Evolutionary conservation across 1,284 basidiomycete genomes (phyloP), one percentile per base, ranked within the genome.

Genomic region (Rhodotorula sp.): DNA sequence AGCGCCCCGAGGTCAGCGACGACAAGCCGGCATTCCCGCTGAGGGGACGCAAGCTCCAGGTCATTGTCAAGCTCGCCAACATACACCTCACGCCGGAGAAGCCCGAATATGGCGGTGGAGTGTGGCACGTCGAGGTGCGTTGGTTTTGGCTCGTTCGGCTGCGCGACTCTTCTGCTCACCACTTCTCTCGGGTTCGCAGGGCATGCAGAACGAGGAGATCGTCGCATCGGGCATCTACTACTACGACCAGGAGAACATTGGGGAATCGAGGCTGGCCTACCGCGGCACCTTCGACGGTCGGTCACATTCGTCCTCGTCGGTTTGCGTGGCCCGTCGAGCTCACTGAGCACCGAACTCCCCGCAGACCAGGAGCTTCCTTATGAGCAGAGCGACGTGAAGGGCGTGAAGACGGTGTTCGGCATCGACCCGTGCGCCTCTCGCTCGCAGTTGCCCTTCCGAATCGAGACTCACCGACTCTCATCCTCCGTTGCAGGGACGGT

Each of bases 141-240:
- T 25, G 21, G 27, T 19, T 21, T 61, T 50, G 27, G 46, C 25
- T 50, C 9, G 46, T n/a, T 21, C 25, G 21, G 2, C 44, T 27
- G 19, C 27, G 12, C 41, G n/a, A 34, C 25, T 46, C 10, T 57
- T 4, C 45, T 14, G 45, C 10, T 59, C 23, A 3, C 23, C 12
- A 56, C 9, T 19, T 8, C 5, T 25, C n/a, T 42, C 9, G n/a
- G 14, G 9, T 12, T 0, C 19, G n/a, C 45, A 41, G 59, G 86
- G 86, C 27, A 87, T 86, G 85, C 78, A 81, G 70, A 87, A 85
- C 72, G 85, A 85, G 74, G 79, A 81, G 62, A 87, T 87, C 58
- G 60, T 61, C 23, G 34, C 60, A 85, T 82, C 2, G 13, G 82
- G 82, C 1, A 81, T 85, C 23, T 84, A 85, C 67, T 85, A 83